Conservation (phyloP, 768 basidiomycete species). For the Phaeotremella fagi region DNA sequence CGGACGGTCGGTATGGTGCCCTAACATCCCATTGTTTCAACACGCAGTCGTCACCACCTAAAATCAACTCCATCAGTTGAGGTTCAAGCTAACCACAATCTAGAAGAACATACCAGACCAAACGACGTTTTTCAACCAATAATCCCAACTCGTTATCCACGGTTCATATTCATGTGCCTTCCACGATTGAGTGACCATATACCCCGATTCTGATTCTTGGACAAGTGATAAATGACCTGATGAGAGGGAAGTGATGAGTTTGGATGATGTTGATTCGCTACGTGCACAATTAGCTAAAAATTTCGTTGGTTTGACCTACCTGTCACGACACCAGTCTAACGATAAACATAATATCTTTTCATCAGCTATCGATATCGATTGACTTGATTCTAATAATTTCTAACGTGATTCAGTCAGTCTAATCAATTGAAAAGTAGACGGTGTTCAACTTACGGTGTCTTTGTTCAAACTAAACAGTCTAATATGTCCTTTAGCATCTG, state of each 20-base stretch:
- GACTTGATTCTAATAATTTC: too few species aligned
- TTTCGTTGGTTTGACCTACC: too few species aligned
- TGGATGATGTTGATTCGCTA: too few species aligned
- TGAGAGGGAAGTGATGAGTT: constrained; percentile 80
- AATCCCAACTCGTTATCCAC: constrained; percentile 88
- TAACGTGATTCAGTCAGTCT: constrained; percentile 33
- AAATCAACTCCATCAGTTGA: neutral
- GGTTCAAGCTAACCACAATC: neutral
- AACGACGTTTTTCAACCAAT: constrained; percentile 71
- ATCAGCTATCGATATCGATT: constrained; percentile 49
- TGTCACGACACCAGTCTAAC: constrained; percentile 95
- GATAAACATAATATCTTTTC: constrained; percentile 74
- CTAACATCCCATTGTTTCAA: constrained; percentile 89
- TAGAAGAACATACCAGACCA: constrained; percentile 66
- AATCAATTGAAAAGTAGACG: constrained; percentile 14
- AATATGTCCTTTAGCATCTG: constrained; percentile 78
- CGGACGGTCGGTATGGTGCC: constrained; percentile 60
- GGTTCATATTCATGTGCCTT: constrained; percentile 88
- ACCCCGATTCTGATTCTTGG: too few species aligned
- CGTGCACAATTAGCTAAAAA: too few species aligned
- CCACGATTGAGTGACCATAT: constrained; percentile 65
- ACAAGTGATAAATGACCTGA: constrained; percentile 69
- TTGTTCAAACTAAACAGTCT: constrained; percentile 59
- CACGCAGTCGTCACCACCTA: constrained; percentile 88
- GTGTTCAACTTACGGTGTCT: constrained; percentile 52